Conservation (phyloP, 306 rosid genomes). For the Boehmeria nivea region DNA sequence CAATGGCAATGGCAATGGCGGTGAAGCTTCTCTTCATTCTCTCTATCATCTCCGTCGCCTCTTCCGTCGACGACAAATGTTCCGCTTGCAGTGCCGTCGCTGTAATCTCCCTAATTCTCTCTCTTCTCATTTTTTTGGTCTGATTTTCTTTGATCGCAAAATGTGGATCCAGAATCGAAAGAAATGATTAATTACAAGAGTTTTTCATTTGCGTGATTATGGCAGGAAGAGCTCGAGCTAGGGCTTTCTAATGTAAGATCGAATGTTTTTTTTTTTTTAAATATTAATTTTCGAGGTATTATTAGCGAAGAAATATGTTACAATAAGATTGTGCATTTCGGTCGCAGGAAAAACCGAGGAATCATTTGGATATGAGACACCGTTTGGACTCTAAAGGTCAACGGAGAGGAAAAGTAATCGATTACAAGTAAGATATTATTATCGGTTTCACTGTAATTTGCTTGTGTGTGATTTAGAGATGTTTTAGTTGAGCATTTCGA, state of each 20-base stretch:
- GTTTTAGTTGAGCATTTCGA: background rate
- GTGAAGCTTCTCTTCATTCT: slow-evolving; percentile 30
- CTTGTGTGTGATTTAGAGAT: background rate
- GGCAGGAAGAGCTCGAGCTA: slow-evolving; percentile 80
- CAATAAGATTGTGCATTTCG: background rate
- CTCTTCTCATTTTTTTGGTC: background rate
- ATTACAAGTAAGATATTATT: slow-evolving; percentile 62
- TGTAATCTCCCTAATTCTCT: slow-evolving; percentile 30
- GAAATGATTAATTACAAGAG: background rate
- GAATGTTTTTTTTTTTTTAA: background rate
- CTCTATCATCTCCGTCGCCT: slow-evolving; percentile 28
- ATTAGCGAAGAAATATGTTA: background rate
- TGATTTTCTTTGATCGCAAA: background rate
- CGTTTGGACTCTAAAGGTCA: slow-evolving; percentile 95
- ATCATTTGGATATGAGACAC: slow-evolving; percentile 97
- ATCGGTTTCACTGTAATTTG: no score
- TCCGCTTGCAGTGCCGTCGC: slow-evolving; percentile 89
- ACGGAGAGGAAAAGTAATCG: slow-evolving; percentile 84
- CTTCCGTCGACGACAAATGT: slow-evolving; percentile 76
- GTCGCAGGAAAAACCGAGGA: slow-evolving; percentile 82
- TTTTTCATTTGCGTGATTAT: background rate
- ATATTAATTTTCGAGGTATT: background rate
- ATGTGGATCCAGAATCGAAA: background rate
- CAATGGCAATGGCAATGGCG: slow-evolving; percentile 11
- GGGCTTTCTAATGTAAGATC: slow-evolving; percentile 67